phyloP scores from a whole-genome alignment of 768 basidiomycete species.

The Boletellus sp. region DNA sequence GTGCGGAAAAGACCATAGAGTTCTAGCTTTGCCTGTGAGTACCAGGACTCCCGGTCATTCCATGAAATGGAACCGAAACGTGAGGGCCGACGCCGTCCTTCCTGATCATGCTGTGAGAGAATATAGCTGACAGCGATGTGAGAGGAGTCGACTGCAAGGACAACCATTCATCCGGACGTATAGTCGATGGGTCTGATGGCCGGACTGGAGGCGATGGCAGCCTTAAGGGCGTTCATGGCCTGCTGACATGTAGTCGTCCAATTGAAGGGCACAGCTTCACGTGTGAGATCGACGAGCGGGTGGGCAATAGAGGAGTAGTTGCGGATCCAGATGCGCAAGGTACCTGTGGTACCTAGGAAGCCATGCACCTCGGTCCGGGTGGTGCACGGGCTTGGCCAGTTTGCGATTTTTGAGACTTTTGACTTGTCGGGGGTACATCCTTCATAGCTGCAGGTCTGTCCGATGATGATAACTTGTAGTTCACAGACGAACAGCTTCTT shows the following conservation, averaged over 20 bases:
- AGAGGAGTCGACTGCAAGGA: conserved; percentile 26
- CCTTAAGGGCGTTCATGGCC: conserved; percentile 20
- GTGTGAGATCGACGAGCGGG: conserved; percentile 26
- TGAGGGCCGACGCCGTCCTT: conserved; percentile 19
- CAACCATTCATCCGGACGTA: not conserved
- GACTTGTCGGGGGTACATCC: conserved; percentile 31
- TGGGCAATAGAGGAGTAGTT: conserved; percentile 22
- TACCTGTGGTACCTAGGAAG: conserved; percentile 17
- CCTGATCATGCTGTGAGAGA: conserved; percentile 22
- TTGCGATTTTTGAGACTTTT: conserved; percentile 22
- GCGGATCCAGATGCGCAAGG: conserved; percentile 29
- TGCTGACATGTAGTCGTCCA: conserved; percentile 2
- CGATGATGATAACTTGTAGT: conserved; percentile 31
- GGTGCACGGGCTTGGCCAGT: conserved; percentile 33
- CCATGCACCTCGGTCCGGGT: no score
- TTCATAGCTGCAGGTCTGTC: conserved; percentile 36
- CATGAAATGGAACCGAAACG: conserved; percentile 39
- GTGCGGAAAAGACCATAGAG: conserved; percentile 28
- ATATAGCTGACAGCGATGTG: conserved; percentile 37
- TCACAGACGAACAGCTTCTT: conserved; percentile 32
- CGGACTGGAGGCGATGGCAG: conserved; percentile 1
- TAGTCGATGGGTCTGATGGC: conserved; percentile 14
- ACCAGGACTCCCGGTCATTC: conserved; percentile 19
- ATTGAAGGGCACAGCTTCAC: conserved; percentile 20
- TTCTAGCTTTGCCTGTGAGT: conserved; percentile 26